phyloP scores from a whole-genome alignment of 2,329 filamentous ascomycete species.

The Myrmaecium sp. region DNA sequence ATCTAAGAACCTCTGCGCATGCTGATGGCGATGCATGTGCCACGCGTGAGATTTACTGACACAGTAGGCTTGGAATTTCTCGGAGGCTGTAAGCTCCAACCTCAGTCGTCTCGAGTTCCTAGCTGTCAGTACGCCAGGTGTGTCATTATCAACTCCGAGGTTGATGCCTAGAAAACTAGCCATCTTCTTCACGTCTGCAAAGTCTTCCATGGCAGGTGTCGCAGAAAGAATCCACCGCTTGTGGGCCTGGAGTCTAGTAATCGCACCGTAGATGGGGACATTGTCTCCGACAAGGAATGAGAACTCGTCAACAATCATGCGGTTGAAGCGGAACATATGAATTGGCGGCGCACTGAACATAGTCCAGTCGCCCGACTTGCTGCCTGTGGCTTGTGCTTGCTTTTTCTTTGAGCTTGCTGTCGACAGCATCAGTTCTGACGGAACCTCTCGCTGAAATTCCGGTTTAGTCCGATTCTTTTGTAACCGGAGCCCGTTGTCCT shows the following conservation, averaged over 20 bases:
- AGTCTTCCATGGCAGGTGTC: constrained; percentile 41
- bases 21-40: constrained; percentile 32
- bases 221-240: constrained; percentile 47
- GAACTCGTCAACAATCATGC: constrained; percentile 48
- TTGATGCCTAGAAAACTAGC: constrained; percentile 37
- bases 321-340: constrained; percentile 43
- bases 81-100: constrained; percentile 31
- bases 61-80: constrained; percentile 38
- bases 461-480: constrained; percentile 13
- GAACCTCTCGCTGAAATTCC: constrained; percentile 21
- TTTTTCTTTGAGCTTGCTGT: constrained; percentile 10
- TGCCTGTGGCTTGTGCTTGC: constrained; percentile 3
- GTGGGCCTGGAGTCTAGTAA: constrained; percentile 30
- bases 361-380: constrained; percentile 9
- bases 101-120: constrained; percentile 25
- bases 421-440: constrained; percentile 21
- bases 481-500: constrained; percentile 9
- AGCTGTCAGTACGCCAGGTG: constrained; percentile 26
- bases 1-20: constrained; percentile 39
- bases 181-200: constrained; percentile 42
- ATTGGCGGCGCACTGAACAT: constrained; percentile 24
- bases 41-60: constrained; percentile 32
- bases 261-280: constrained; percentile 12
- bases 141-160: constrained; percentile 37
- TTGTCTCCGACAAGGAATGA: constrained; percentile 32